phyloP scores from a whole-genome alignment of 306 rosid genomes.

The Gynostemma pentaphyllum region DNA sequence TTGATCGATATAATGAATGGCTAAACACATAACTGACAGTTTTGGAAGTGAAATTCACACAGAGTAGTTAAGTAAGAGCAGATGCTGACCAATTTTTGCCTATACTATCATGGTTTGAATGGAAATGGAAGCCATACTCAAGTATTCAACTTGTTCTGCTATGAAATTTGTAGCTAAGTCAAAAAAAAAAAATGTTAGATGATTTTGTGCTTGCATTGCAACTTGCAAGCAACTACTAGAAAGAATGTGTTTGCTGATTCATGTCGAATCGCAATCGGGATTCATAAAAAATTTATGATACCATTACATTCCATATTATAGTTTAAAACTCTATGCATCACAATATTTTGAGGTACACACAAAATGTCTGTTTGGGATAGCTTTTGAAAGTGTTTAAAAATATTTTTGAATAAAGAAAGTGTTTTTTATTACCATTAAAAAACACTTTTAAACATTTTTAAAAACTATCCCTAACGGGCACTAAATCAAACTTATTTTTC shows the following conservation, averaged over 20 bases:
- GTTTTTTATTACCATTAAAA: too few relatives aligned
- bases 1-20: constrained; percentile 8
- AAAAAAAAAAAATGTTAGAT: background rate
- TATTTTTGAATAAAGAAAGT: too few relatives aligned
- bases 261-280: too few relatives aligned
- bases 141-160: background rate
- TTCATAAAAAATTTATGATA: background rate
- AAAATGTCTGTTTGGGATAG: too few relatives aligned
- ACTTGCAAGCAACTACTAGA: background rate
- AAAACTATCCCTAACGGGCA: too few relatives aligned
- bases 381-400: too few relatives aligned
- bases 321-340: background rate
- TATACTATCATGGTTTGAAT: background rate
- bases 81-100: background rate
- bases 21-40: constrained; percentile 2
- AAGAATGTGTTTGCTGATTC: background rate
- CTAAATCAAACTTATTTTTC: too few relatives aligned
- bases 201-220: background rate
- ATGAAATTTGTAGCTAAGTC: background rate
- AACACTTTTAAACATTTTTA: too few relatives aligned
- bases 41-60: background rate
- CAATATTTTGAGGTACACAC: too few relatives aligned
- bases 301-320: background rate
- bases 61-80: too few relatives aligned
- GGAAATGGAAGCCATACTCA: background rate